These are phyloP conservation scores for Ogataea methanolica DNA, from an alignment of 805 yeast species.

Conservation along the genomic window DNA sequence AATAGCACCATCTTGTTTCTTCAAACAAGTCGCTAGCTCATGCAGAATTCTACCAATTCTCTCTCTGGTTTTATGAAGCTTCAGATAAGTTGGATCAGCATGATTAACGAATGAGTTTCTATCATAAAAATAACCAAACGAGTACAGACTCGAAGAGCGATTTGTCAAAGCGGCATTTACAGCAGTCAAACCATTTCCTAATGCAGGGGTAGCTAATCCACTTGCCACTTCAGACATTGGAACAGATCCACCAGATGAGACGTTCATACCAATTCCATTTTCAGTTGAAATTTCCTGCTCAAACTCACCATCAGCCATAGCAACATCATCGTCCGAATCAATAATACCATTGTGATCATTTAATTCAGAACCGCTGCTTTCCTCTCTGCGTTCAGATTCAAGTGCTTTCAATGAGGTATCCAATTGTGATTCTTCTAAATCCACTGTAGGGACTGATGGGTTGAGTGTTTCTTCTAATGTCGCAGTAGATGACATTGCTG, in stretches of 20 bases:
- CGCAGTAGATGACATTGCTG: slow-evolving; percentile 18
- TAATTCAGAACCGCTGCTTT: neutral
- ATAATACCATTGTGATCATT: neutral
- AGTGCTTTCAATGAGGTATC: slow-evolving; percentile 1
- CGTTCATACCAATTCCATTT: neutral
- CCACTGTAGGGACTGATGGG: neutral
- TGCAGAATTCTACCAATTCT: slow-evolving; percentile 54
- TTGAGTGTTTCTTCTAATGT: slow-evolving; percentile 11
- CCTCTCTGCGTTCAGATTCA: neutral
- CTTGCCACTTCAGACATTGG: slow-evolving; percentile 29
- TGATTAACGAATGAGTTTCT: slow-evolving; percentile 21
- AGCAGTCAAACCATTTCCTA: slow-evolving; percentile 37
- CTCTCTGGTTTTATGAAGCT: slow-evolving; percentile 58
- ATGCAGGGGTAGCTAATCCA: slow-evolving; percentile 23
- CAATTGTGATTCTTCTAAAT: neutral
- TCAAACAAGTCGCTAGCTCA: slow-evolving; percentile 43
- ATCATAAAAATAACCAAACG: slow-evolving; percentile 28
- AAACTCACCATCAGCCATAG: slow-evolving; percentile 2
- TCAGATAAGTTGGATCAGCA: slow-evolving; percentile 37
- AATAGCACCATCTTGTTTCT: slow-evolving; percentile 56
- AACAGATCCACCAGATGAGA: slow-evolving; percentile 12
- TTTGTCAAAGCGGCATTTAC: slow-evolving; percentile 36
- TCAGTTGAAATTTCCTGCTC: neutral
- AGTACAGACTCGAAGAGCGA: slow-evolving; percentile 22
- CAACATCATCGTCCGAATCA: slow-evolving; percentile 1